phyloP scores from a whole-genome alignment of 2,329 filamentous ascomycete genomes.

The Ascochyta clinopodiicola region DNA sequence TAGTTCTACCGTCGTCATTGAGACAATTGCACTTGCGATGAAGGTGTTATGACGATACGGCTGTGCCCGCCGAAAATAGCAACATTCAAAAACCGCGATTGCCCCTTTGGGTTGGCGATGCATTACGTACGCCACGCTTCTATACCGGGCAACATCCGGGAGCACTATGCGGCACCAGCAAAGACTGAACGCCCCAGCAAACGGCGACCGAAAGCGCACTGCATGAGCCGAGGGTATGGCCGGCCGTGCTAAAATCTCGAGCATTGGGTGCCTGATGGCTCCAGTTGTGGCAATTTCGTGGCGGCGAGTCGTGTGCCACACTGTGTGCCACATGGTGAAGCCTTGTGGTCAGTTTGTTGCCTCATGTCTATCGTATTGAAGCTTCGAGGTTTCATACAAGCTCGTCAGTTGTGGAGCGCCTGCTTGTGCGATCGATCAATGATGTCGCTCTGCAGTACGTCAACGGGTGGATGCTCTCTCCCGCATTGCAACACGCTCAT shows the following conservation, averaged over 20 bases:
- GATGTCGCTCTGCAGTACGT: slow-evolving; percentile 8
- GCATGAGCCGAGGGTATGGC: slow-evolving; percentile 5
- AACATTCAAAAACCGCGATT: background rate
- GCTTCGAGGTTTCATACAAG: slow-evolving; percentile 9
- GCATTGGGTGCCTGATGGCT: slow-evolving; percentile 8
- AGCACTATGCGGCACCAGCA: slow-evolving; percentile 12
- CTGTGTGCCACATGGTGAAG: slow-evolving; percentile 1
- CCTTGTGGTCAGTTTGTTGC: slow-evolving; percentile 11
- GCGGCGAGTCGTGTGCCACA: slow-evolving; percentile 11
- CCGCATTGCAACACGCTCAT: slow-evolving; percentile 11
- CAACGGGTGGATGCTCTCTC: slow-evolving; percentile 1
- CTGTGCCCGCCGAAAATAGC: slow-evolving; percentile 14
- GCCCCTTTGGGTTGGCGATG: slow-evolving; percentile 5
- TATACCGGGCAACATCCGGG: slow-evolving; percentile 6
- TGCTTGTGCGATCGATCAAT: slow-evolving; percentile 4
- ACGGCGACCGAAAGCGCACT: slow-evolving; percentile 9
- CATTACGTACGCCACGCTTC: background rate
- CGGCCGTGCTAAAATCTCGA: background rate
- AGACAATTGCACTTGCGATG: background rate
- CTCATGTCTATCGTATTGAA: slow-evolving; percentile 2
- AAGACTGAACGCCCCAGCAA: slow-evolving; percentile 6
- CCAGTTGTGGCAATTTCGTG: slow-evolving; percentile 13
- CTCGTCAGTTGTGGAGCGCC: slow-evolving; percentile 7
- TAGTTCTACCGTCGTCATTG: slow-evolving; percentile 9
- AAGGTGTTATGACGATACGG: slow-evolving; percentile 1